Conservation (phyloP, 2,329 filamentous ascomycete genomes). For the Dactylellina drechsleri region DNA sequence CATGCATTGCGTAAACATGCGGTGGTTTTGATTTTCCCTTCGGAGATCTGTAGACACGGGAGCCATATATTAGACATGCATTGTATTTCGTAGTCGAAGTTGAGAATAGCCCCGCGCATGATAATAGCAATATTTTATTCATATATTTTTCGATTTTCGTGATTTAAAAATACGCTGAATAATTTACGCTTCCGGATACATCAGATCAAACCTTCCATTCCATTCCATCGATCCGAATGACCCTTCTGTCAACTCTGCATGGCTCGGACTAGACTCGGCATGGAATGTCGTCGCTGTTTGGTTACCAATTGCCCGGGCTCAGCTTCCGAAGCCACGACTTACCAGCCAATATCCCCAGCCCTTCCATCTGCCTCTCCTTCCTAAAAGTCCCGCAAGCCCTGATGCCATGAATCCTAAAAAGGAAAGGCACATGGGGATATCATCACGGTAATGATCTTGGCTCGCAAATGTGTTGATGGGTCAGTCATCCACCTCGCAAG, state of each 20-base stretch:
- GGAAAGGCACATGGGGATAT: slow-evolving; percentile 52
- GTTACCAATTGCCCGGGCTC: slow-evolving; percentile 51
- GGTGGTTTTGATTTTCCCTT: slow-evolving; percentile 15
- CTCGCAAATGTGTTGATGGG: slow-evolving; percentile 26
- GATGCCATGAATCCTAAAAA: slow-evolving; percentile 51
- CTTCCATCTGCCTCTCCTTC: slow-evolving; percentile 35
- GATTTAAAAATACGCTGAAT: not conserved
- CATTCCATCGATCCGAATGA: slow-evolving; percentile 54
- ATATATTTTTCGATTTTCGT: not conserved
- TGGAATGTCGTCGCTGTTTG: slow-evolving; percentile 41
- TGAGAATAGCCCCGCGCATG: not conserved
- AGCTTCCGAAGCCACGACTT: slow-evolving; percentile 49
- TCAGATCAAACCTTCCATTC: slow-evolving; percentile 20
- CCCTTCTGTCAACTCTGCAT: slow-evolving; percentile 17
- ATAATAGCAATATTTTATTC: not conserved
- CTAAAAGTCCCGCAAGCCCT: slow-evolving; percentile 52
- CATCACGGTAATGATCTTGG: slow-evolving; percentile 11
- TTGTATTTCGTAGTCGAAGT: slow-evolving; percentile 6
- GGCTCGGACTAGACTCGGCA: slow-evolving; percentile 25
- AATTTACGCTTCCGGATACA: slow-evolving; percentile 28
- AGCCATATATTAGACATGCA: not conserved
- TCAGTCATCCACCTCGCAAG: slow-evolving; percentile 13
- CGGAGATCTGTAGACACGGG: slow-evolving; percentile 24
- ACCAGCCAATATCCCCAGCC: slow-evolving; percentile 31
- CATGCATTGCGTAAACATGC: slow-evolving; percentile 38